These are phyloP conservation scores for Lindgomyces ingoldianus DNA, from an alignment of 495 filamentous ascomycete genomes.

Conservation along the genomic window DNA sequence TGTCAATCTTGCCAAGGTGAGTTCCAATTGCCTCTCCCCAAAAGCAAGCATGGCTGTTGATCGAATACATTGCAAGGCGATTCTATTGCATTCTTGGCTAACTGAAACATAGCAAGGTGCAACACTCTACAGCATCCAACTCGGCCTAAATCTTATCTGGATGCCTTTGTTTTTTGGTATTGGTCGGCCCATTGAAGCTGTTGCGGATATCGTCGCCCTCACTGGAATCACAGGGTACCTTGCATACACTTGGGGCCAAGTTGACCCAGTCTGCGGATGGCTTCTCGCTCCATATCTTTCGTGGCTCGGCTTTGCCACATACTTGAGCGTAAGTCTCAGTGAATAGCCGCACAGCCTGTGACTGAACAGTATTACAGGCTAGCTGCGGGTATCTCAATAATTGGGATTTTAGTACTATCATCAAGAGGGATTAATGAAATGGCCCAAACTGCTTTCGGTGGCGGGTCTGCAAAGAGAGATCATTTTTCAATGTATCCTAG, in stretches of 20 bases:
- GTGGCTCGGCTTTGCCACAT: constrained; percentile 85
- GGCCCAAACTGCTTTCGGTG: neutral
- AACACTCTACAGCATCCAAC: constrained; percentile 80
- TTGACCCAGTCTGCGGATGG: constrained; percentile 72
- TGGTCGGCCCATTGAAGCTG: constrained; percentile 68
- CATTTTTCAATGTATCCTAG: too few species aligned
- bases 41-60: too few species aligned
- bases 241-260: constrained; percentile 69
- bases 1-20: constrained; percentile 48
- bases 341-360: too few species aligned
- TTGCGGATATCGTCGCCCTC: constrained; percentile 72
- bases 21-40: constrained; percentile 4
- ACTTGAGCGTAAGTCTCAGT: constrained; percentile 56
- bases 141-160: constrained; percentile 82
- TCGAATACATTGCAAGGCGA: too few species aligned
- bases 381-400: constrained; percentile 73
- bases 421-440: constrained; percentile 12
- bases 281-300: constrained; percentile 73
- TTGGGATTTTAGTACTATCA: constrained; percentile 62
- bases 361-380: constrained; percentile 38
- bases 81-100: constrained; percentile 1
- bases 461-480: too few species aligned
- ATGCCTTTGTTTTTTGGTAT: constrained; percentile 90
- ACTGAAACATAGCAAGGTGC: constrained; percentile 55
- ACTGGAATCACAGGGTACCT: constrained; percentile 69